These are phyloP conservation scores for Suillus ampliporus DNA, from an alignment of 768 basidiomycete genomes.

Conservation along the genomic window DNA sequence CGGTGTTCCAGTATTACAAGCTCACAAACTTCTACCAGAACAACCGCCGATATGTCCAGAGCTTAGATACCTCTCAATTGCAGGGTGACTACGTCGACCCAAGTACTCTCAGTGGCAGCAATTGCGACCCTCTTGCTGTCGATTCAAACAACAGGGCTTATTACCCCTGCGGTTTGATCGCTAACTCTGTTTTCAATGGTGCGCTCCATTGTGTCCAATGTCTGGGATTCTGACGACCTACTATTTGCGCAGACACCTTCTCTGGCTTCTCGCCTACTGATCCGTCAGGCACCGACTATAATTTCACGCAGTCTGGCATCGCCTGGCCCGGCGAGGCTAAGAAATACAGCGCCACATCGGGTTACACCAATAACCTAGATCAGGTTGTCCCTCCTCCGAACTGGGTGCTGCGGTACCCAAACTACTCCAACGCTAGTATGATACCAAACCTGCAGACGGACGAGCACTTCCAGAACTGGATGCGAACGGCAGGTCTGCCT, in stretches of 20 bases:
- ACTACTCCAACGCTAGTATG: conserved; percentile 67
- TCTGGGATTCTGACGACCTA: neutral
- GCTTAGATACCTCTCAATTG: conserved; percentile 83
- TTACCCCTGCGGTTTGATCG: conserved; percentile 97
- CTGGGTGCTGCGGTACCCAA: conserved; percentile 77
- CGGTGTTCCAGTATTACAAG: conserved; percentile 95
- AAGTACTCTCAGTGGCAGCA: conserved; percentile 60
- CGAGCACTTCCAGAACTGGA: conserved; percentile 99
- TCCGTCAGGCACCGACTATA: conserved; percentile 58
- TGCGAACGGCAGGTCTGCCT: conserved; percentile 96
- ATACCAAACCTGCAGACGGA: conserved; percentile 78
- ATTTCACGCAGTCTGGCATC: conserved; percentile 79
- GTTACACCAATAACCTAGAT: conserved; percentile 58
- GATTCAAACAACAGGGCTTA: conserved; percentile 57
- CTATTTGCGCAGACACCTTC: conserved; percentile 70
- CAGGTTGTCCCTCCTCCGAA: conserved; percentile 92
- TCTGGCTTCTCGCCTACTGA: conserved; percentile 58
- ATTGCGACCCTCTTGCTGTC: conserved; percentile 88
- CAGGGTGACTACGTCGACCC: conserved; percentile 66
- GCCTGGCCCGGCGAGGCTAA: conserved; percentile 96
- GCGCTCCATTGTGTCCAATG: conserved; percentile 21
- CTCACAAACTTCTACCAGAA: conserved; percentile 98
- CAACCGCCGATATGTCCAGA: conserved; percentile 96
- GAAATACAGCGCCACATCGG: conserved; percentile 73
- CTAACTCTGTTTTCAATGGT: conserved; percentile 98